Conservation (phyloP, 768 basidiomycete species). For the Suillus luteus region DNA sequence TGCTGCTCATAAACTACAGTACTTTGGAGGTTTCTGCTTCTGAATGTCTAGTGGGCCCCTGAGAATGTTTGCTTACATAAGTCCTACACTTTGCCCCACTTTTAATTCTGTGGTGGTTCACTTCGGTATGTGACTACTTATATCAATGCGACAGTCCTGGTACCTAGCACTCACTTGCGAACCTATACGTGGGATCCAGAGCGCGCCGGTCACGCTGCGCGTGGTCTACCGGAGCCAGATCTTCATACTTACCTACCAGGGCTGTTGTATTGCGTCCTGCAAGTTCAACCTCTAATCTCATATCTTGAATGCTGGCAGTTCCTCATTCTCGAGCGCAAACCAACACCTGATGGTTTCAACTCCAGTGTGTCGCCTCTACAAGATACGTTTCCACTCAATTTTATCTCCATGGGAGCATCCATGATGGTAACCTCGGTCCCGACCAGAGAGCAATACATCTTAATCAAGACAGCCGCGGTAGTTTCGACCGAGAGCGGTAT, state of each 20-base stretch:
- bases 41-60: too few species aligned
- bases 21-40: too few species aligned
- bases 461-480: background rate
- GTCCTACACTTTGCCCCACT: background rate
- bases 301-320: background rate
- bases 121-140: background rate
- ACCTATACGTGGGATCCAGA: background rate
- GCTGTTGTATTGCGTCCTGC: background rate
- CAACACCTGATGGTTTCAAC: background rate
- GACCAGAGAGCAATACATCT: background rate
- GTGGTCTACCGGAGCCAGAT: background rate
- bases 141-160: background rate
- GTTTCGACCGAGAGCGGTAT: background rate
- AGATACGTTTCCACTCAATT: background rate
- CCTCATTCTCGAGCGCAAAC: background rate
- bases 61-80: background rate
- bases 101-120: background rate
- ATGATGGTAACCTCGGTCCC: background rate
- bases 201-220: background rate
- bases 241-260: background rate
- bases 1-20: background rate
- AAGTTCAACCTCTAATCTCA: background rate
- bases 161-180: background rate
- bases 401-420: background rate
- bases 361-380: background rate